Evolutionary conservation across 805 yeast species (phyloP), one percentile per base, ranked within the genome.

Genomic region (Metschnikowia corniflorae): DNA sequence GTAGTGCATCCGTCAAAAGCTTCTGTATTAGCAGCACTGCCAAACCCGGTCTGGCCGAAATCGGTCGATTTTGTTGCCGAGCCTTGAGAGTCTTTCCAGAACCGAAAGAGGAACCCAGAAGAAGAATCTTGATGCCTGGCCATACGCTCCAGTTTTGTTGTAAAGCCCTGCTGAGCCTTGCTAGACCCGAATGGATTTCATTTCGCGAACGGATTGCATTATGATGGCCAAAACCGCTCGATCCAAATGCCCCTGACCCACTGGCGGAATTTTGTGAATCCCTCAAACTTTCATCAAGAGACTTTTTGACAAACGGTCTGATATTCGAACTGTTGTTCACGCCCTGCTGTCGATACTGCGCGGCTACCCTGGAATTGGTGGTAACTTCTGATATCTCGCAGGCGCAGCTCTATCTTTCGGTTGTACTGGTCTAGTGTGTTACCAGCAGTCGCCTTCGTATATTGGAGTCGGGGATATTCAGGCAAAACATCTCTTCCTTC

Each of bases 401-500:
- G 26, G 17, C 49, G 37, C 36, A 70, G 63, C 2, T 49, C 47
- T 26, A 76, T 46, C 33, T 64, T 63, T 12, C 58, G 57, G 28
- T 68, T 71, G 44, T 68, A 73, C 12, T 61, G 64, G 0, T 62
- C 54, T 1, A 71, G 16, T 0, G 51, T 50, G 39, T 70, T 69
- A 12, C 53, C 51, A 4, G 57, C 49, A 29, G 50, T 58, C 0
- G 80, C 75, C 34, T 68, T 66, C 43, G 62, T 56, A 41, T 60
- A 75, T 42, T 69, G 68, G 34, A 70, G 56, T 37, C 83, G 56
- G 14, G 65, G 57, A 46, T 78, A 83, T 41, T 77, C 83, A 16
- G 58, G 61, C 0, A 82, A 76, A 16, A 70, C 51, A 42, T 79
- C 83, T 49, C 84, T 58, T 1, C 70, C 75, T 2, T 58, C 46